A percentile compares a stretch with the other conserved stretches of the same genome.
Evolutionary conservation across 768 basidiomycete species (phyloP).

Genomic region (Boletellus ananiceps): DNA sequence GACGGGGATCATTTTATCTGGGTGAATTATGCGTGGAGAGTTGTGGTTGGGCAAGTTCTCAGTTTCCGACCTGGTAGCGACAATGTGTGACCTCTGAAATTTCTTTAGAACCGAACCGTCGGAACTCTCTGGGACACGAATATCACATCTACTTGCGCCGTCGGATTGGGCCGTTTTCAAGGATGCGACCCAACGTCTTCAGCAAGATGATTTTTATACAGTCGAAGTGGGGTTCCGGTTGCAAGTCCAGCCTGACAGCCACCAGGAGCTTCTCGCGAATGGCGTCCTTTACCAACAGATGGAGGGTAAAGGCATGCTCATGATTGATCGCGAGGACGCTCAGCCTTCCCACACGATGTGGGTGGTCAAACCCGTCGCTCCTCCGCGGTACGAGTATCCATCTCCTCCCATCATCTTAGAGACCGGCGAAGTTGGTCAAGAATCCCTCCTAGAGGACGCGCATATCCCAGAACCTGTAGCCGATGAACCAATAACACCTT

Average conservation of each 20-base stretch:
- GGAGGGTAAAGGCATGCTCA: conserved; percentile 98
- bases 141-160: conserved; percentile 76
- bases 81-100: conserved; percentile 11
- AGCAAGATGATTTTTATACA: conserved; percentile 90
- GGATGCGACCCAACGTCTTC: conserved; percentile 79
- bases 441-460: conserved; percentile 32
- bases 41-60: conserved; percentile 76
- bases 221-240: conserved; percentile 90
- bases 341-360: conserved; percentile 96
- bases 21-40: conserved; percentile 94
- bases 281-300: conserved; percentile 70
- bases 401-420: conserved; percentile 59
- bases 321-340: conserved; percentile 87
- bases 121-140: conserved; percentile 69
- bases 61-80: not conserved
- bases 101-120: conserved; percentile 72
- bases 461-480: conserved; percentile 35
- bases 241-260: conserved; percentile 58
- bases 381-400: conserved; percentile 64
- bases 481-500: conserved; percentile 56
- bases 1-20: conserved; percentile 95
- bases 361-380: conserved; percentile 82
- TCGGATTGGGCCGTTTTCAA: conserved; percentile 79
- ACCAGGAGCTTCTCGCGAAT: conserved; percentile 50
- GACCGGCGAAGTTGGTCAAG: conserved; percentile 38